Evolutionary conservation across 108 stramenopile genomes (phyloP).

Genomic region (Cyclotella choctawhatcheeana): DNA sequence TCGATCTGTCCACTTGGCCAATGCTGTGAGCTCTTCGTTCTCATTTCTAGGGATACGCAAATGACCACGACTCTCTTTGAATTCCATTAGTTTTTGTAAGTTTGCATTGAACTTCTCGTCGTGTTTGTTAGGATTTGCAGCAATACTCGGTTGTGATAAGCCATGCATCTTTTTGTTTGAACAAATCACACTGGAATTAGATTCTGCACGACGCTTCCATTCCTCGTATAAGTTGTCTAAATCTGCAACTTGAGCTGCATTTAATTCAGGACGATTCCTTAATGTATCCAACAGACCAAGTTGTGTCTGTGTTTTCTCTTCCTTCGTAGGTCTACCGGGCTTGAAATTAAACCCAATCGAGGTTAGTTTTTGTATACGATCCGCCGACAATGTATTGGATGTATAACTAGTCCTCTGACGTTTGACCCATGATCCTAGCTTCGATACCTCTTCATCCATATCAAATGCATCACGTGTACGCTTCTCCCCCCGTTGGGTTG

Average conservation of each 20-base stretch:
- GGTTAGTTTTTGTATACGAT: conserved; percentile 14
- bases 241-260: conserved; percentile 21
- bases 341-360: conserved; percentile 32
- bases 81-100: conserved; percentile 29
- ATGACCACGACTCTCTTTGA: conserved; percentile 22
- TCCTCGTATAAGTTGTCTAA: conserved; percentile 28
- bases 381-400: conserved; percentile 4
- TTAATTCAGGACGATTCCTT: conserved; percentile 24
- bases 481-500: background rate
- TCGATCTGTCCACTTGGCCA: conserved; percentile 30
- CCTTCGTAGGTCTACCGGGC: conserved; percentile 20
- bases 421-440: conserved; percentile 32
- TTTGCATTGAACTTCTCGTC: conserved; percentile 16
- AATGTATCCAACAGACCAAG: conserved; percentile 23
- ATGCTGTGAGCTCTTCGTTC: background rate
- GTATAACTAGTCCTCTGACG: conserved; percentile 19
- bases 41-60: conserved; percentile 17
- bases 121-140: conserved; percentile 7
- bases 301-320: conserved; percentile 12
- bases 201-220: conserved; percentile 25
- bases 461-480: too few species aligned
- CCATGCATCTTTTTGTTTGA: too few species aligned
- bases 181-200: conserved; percentile 5
- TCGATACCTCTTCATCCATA: conserved; percentile 7
- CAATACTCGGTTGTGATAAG: too few species aligned